phyloP scores from a whole-genome alignment of 495 filamentous ascomycete species.

The Tuber brumale region DNA sequence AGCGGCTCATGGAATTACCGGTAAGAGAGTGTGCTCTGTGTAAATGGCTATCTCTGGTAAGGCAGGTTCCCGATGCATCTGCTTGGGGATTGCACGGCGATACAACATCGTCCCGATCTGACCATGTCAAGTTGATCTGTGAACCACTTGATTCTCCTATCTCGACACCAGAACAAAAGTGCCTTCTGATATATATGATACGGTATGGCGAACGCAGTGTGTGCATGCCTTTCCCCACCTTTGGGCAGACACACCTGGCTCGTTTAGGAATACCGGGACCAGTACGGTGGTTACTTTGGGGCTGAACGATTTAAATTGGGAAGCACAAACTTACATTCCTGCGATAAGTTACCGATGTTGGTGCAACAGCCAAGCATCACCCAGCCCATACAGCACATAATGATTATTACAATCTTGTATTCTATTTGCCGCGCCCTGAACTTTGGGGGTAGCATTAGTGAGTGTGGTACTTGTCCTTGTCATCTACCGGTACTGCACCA shows the following conservation, averaged over 20 bases:
- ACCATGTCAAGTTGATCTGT: neutral
- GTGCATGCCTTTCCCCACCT: too few species aligned
- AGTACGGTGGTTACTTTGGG: too few species aligned
- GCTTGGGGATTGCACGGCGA: neutral
- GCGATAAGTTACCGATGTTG: too few species aligned
- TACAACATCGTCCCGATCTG: neutral
- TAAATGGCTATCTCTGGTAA: neutral
- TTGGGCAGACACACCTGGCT: neutral
- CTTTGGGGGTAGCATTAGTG: too few species aligned
- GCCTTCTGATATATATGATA: neutral
- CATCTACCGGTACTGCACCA: too few species aligned
- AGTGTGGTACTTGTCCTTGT: too few species aligned
- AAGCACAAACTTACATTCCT: too few species aligned
- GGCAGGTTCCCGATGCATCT: neutral
- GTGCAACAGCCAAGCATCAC: too few species aligned
- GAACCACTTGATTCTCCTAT: neutral
- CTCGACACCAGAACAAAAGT: neutral
- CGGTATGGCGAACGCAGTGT: neutral
- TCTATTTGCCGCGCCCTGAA: too few species aligned
- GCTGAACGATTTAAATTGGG: too few species aligned
- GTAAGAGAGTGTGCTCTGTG: neutral
- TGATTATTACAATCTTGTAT: too few species aligned
- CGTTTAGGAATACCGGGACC: neutral
- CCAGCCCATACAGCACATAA: too few species aligned
- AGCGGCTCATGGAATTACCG: neutral